phyloP scores from a whole-genome alignment of 768 basidiomycete species.

The Leucosporidium scottii region DNA sequence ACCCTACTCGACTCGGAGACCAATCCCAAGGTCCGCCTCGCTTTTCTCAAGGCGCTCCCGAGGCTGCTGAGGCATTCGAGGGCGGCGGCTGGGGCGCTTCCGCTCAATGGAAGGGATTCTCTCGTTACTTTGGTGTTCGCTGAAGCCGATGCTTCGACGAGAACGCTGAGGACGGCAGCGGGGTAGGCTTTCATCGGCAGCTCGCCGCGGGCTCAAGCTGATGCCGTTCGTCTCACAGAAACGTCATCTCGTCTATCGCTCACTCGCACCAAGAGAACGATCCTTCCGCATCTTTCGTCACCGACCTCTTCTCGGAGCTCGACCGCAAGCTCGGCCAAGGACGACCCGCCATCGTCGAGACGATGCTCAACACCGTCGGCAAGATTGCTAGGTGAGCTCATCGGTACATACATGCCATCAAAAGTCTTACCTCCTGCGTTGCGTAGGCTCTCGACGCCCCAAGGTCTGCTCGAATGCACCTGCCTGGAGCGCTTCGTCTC shows the following conservation, averaged over 20 bases:
- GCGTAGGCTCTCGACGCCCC: slow-evolving; percentile 14
- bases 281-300: neutral
- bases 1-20: neutral
- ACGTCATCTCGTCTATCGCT: slow-evolving; percentile 21
- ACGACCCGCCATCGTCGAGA: slow-evolving; percentile 4
- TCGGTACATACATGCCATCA: no score
- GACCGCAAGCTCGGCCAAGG: neutral
- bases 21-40: slow-evolving; percentile 7
- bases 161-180: slow-evolving; percentile 28
- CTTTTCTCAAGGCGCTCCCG: neutral
- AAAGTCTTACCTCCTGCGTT: no score
- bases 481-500: slow-evolving; percentile 43
- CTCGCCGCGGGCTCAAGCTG: neutral
- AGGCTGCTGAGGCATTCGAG: slow-evolving; percentile 16
- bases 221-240: slow-evolving; percentile 1
- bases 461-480: slow-evolving; percentile 24
- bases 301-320: slow-evolving; percentile 4
- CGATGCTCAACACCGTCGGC: slow-evolving; percentile 12
- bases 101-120: neutral
- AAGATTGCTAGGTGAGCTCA: slow-evolving; percentile 14
- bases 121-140: neutral
- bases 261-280: slow-evolving; percentile 5
- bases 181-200: slow-evolving; percentile 12
- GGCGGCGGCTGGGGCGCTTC: neutral
- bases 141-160: slow-evolving; percentile 9